Percentiles rank a stretch among this genome's conserved stretches.
phyloP scores from a whole-genome alignment of 352 stramenopile species.

The Nothophytophthora sp. region DNA sequence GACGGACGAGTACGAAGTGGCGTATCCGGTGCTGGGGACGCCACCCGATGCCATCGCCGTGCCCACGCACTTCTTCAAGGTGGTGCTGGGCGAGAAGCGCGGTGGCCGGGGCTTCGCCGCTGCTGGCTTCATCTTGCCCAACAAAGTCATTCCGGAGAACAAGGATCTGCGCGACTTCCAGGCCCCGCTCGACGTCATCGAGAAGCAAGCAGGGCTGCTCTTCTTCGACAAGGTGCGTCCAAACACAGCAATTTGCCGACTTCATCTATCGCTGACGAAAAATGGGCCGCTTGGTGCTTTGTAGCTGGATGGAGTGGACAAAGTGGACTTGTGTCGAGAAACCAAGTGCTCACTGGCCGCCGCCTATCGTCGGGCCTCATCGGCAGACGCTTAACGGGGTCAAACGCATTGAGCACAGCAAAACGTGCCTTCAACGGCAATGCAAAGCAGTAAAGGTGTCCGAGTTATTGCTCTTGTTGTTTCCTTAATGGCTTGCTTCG shows the following conservation, averaged over 20 bases:
- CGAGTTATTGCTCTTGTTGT: no score
- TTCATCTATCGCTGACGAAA: neutral
- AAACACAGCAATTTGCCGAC: neutral
- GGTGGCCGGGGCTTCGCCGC: constrained; percentile 69
- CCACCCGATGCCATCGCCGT: constrained; percentile 89
- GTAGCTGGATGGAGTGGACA: constrained; percentile 52
- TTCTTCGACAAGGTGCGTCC: constrained; percentile 91
- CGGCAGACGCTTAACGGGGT: constrained; percentile 7
- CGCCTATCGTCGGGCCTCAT: constrained; percentile 42
- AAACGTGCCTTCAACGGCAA: no score
- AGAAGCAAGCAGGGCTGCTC: constrained; percentile 91
- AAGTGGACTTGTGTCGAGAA: constrained; percentile 61
- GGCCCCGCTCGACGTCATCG: constrained; percentile 90
- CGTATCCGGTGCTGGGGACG: constrained; percentile 82
- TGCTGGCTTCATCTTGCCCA: constrained; percentile 94
- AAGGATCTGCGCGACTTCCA: constrained; percentile 87
- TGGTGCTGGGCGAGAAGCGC: constrained; percentile 75
- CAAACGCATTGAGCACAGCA: no score
- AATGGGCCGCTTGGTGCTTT: neutral
- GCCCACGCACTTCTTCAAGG: constrained; percentile 98
- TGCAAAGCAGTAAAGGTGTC: no score
- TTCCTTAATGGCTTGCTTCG: constrained; percentile 3
- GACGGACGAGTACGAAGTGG: constrained; percentile 64
- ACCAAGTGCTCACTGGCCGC: constrained; percentile 60
- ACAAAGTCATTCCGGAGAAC: constrained; percentile 78